A percentile compares a stretch with the other conserved stretches of the same genome.
Evolutionary conservation across 441 rosid species (phyloP).

Genomic region (Euphorbia schlechtendalii): DNA sequence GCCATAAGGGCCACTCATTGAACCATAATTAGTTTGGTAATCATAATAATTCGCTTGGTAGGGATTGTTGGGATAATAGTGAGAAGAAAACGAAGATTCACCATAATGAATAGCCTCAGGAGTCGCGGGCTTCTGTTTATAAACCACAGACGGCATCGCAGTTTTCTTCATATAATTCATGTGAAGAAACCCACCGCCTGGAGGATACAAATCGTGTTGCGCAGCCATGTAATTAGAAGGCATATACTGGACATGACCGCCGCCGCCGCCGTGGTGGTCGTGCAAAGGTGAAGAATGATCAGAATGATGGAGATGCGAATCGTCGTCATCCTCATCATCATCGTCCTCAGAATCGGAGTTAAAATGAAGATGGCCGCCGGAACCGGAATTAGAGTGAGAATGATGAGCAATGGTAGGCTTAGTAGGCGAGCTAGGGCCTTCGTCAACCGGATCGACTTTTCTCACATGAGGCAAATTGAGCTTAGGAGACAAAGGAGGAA

Average conservation of each 20-base stretch:
- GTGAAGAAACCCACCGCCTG: slow-evolving; percentile 32
- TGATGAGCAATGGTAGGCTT: slow-evolving; percentile 20
- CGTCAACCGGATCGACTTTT: slow-evolving; percentile 28
- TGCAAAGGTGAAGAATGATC: slow-evolving; percentile 52
- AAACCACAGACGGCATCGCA: slow-evolving; percentile 41
- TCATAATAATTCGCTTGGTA: slow-evolving; percentile 17
- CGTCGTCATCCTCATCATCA: slow-evolving; percentile 25
- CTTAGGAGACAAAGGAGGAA: slow-evolving; percentile 25
- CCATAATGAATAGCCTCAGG: slow-evolving; percentile 48
- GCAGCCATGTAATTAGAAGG: slow-evolving; percentile 15
- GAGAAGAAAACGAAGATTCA: slow-evolving; percentile 48
- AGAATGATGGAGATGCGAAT: slow-evolving; percentile 35
- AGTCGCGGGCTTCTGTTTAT: slow-evolving; percentile 52
- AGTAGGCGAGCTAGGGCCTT: slow-evolving; percentile 5
- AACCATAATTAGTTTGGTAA: slow-evolving; percentile 25
- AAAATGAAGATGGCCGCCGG: slow-evolving; percentile 50
- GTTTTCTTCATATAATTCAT: slow-evolving; percentile 78
- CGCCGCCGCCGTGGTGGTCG: too few relatives aligned
- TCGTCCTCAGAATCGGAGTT: slow-evolving; percentile 42
- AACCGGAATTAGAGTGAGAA: slow-evolving; percentile 43
- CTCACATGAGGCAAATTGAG: slow-evolving; percentile 45
- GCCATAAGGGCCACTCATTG: slow-evolving; percentile 32
- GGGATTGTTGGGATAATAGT: slow-evolving; percentile 22
- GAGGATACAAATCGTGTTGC: slow-evolving; percentile 19
- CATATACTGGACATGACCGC: slow-evolving; percentile 28